Conservation (phyloP, 495 filamentous ascomycete species). For the Hypoxylon intermedium region DNA sequence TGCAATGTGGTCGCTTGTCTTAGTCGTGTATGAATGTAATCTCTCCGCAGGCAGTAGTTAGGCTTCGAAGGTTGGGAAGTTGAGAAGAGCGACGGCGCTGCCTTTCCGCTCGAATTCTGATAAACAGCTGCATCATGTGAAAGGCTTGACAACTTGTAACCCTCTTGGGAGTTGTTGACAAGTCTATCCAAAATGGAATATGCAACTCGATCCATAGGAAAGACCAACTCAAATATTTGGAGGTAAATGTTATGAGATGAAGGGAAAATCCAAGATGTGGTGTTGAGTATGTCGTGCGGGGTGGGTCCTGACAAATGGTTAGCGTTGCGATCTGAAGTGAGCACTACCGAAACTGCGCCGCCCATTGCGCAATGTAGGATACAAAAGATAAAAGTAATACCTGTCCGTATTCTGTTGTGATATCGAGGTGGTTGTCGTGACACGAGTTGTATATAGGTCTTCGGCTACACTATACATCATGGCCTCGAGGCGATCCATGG, state of each 20-base stretch:
- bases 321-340: not conserved
- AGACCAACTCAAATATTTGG: too few species aligned
- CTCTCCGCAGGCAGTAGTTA: not conserved
- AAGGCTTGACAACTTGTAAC: not conserved
- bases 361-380: too few species aligned
- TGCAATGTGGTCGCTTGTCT: too few species aligned
- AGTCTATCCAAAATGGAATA: too few species aligned
- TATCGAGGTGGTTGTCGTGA: not conserved
- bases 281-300: not conserved
- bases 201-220: too few species aligned
- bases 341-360: not conserved
- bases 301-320: not conserved
- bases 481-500: slow-evolving; percentile 1
- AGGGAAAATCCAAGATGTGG: not conserved
- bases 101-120: not conserved
- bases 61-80: not conserved
- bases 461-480: not conserved
- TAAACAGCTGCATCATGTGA: not conserved
- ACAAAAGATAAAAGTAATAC: not conserved
- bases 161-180: not conserved
- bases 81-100: not conserved
- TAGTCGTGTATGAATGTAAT: not conserved
- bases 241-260: not conserved
- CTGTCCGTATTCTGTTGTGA: too few species aligned
- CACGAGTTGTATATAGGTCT: not conserved